Conservation (phyloP, 495 filamentous ascomycete genomes). For the Hypoxylon fuscum region DNA sequence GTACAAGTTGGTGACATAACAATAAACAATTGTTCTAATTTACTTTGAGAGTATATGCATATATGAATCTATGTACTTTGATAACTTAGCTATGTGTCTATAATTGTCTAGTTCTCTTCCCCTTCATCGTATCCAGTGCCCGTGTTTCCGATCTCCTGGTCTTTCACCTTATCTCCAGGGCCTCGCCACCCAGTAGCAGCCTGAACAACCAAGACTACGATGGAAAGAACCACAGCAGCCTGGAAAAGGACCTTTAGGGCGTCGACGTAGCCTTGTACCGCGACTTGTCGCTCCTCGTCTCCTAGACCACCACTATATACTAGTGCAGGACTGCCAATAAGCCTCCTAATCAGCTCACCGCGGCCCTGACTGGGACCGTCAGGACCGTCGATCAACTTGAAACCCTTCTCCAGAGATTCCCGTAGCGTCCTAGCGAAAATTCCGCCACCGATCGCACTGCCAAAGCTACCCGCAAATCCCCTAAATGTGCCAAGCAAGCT, state of each 20-base stretch:
- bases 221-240: slow-evolving; percentile 62
- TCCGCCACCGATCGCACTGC: slow-evolving; percentile 78
- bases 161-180: slow-evolving; percentile 34
- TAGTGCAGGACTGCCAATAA: slow-evolving; percentile 74
- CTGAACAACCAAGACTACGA: slow-evolving; percentile 66
- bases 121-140: slow-evolving; percentile 1
- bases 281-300: slow-evolving; percentile 65
- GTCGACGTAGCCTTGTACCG: slow-evolving; percentile 68
- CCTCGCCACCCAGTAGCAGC: slow-evolving; percentile 73
- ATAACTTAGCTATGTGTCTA: too few species aligned
- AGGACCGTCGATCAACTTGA: slow-evolving; percentile 54
- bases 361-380: slow-evolving; percentile 49
- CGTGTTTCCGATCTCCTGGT: slow-evolving; percentile 25
- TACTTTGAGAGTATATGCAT: too few species aligned
- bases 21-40: too few species aligned
- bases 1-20: too few species aligned
- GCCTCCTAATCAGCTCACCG: slow-evolving; percentile 64
- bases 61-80: too few species aligned
- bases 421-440: slow-evolving; percentile 71
- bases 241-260: slow-evolving; percentile 67
- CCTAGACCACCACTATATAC: slow-evolving; percentile 60
- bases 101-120: not conserved
- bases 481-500: slow-evolving; percentile 76
- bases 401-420: slow-evolving; percentile 63
- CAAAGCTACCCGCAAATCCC: slow-evolving; percentile 78